These are phyloP conservation scores for Stagonosporopsis tanaceti DNA, from an alignment of 2,329 filamentous ascomycete genomes.

Conservation along the genomic window DNA sequence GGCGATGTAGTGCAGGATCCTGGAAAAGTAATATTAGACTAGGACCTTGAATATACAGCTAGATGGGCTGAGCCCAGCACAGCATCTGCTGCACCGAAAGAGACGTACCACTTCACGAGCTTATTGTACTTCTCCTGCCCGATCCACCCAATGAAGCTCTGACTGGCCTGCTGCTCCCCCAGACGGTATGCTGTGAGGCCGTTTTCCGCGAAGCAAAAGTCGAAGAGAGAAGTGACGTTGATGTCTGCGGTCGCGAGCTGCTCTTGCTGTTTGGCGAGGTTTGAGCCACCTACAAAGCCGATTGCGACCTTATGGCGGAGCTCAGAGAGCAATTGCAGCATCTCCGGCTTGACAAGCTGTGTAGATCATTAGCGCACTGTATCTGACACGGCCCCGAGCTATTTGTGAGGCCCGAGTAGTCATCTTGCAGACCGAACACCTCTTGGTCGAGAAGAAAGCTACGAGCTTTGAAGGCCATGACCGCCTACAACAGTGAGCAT, in stretches of 20 bases:
- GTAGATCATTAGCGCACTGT: slow-evolving; percentile 18
- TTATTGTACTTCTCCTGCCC: slow-evolving; percentile 87
- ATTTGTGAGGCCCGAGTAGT: neutral
- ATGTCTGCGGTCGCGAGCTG: slow-evolving; percentile 77
- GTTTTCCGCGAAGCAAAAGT: slow-evolving; percentile 98
- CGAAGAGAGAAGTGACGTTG: slow-evolving; percentile 84
- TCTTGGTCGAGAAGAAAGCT: neutral
- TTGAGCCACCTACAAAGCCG: slow-evolving; percentile 90
- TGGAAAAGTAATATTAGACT: slow-evolving; percentile 45
- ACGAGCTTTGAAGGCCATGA: neutral
- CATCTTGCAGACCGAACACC: neutral
- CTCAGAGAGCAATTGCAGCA: slow-evolving; percentile 78
- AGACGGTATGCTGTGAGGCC: slow-evolving; percentile 89
- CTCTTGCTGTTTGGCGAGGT: slow-evolving; percentile 94
- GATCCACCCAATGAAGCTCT: slow-evolving; percentile 90
- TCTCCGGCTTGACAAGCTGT: slow-evolving; percentile 77
- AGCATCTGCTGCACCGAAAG: too few relatives aligned
- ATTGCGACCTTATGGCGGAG: slow-evolving; percentile 89
- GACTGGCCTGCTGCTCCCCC: slow-evolving; percentile 76
- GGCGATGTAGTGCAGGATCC: slow-evolving; percentile 79
- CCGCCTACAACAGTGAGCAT: neutral
- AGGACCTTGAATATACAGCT: neutral
- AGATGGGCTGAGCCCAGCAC: neutral
- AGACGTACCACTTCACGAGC: slow-evolving; percentile 67
- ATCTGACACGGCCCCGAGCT: neutral